Evolutionary conservation across 306 rosid species (phyloP), one percentile per base, ranked within the genome.

Genomic region (Phaseolus lunatus): DNA sequence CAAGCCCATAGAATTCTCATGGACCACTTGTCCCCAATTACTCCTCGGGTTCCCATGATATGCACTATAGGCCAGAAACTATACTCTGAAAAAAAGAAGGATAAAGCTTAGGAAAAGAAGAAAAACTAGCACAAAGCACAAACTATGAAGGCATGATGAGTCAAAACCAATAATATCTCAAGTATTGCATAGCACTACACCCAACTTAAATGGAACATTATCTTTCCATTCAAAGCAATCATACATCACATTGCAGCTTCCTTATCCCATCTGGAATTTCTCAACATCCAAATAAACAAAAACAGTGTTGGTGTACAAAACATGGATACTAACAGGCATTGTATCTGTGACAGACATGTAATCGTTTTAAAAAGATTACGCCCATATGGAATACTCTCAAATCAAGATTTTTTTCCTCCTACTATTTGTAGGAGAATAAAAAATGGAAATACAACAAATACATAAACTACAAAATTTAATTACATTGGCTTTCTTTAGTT

Each of bases 1-100:
- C 86, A 82, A 71, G 66, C 78, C 88, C 88, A 85, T 71, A 85
- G 88, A 82, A 82, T 15, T 85, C 88, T 85, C 88, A 85, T 85
- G 14, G 88, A 79, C 88, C 88, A 85, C 68, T 79, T 82, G 78
- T 85, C 88, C 48, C 53, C 54, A 44, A 85, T 76, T 33, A 85
- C 80, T 79, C 88, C 88, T 58, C 88, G 72, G 53, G 81, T 37
- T 85, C 77, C 80, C 88, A 85, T 85, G 76, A 70, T 53, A 31
- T 26, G 54, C 26, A 80, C 41, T 56, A 29, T 69, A 20, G 62
- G 76, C 47, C 18, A 77, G 45, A 69, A 78, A 45, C 45, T 69
- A 62, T 44, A 27, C 56, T 37, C 79, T 78, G 72, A 37, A 24
- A 79, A 45, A 23, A 78, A 53, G 48, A 62, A 73, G 44, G 57